Evolutionary conservation across 352 stramenopile genomes (phyloP), one percentile per base, ranked within the genome.

Genomic region (Globisporangium camurandrum): DNA sequence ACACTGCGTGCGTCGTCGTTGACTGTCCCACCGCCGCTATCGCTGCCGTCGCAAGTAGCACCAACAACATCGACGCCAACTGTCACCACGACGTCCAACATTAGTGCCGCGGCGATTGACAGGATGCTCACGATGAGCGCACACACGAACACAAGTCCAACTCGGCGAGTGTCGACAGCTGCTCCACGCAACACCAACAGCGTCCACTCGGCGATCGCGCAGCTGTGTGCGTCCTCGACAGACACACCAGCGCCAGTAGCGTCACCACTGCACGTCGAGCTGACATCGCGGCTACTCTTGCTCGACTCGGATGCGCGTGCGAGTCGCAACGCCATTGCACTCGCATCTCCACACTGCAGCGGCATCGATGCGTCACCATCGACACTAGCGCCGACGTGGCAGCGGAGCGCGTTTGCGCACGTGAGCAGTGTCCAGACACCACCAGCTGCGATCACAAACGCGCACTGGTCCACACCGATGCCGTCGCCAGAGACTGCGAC

Each of bases 331-430:
- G 16, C 17, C 6, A 14, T 20, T 17, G n/a, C n/a, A n/a, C 23
- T 38, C 12, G 36, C 17, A 24, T 53, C 47, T 34, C 11, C 47
- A 16, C 34, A 43, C 39, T 19, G 27, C 16, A 1, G 30, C 2
- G 10, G 24, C 4, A n/a, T n/a, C n/a, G n/a, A n/a, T n/a, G n/a
- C n/a, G n/a, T n/a, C n/a, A n/a, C n/a, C n/a, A n/a, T n/a, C n/a
- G n/a, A n/a, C n/a, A n/a, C n/a, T n/a, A n/a, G 33, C 42, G 8
- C 33, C 51, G 5, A 11, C 33, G 42, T 57, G 42, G 51, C 51
- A 42, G 51, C 33, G 41, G 22, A 41, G 42, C 12, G 28, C 39
- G 30, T 28, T 37, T 12, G n/a, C 39, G 17, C 51, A 34, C 33
- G 27, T 17, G 26, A 38, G 16, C 23, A 54, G 23, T 37, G 49